phyloP scores from a whole-genome alignment of 83 land plant species.

The Isoetes engelmannii region DNA sequence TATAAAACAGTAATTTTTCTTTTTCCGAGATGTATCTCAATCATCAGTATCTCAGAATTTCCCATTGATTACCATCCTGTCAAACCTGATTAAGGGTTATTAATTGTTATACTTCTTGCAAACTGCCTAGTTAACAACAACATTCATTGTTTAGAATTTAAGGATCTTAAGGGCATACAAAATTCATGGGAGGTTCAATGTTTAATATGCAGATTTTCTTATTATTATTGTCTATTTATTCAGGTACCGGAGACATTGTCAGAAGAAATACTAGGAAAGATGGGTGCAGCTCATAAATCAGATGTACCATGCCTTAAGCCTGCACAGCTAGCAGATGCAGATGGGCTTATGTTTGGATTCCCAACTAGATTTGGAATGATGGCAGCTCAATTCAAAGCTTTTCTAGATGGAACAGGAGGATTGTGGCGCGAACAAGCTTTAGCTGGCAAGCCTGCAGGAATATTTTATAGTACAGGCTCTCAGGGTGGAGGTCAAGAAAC shows the following conservation, averaged over 20 bases:
- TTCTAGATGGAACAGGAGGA: conserved; percentile 68
- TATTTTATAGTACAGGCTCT: conserved; percentile 85
- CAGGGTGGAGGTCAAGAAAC: conserved; percentile 96
- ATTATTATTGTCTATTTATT: no score
- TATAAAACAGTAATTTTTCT: no score
- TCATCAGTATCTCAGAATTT: no score
- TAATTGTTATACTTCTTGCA: no score
- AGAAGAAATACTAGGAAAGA: conserved; percentile 51
- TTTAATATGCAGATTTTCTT: no score
- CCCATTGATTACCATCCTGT: no score
- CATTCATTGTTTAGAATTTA: no score
- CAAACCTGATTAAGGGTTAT: no score
- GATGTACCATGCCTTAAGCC: conserved; percentile 57
- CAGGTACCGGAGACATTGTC: conserved; percentile 91
- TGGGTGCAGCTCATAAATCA: conserved; percentile 74
- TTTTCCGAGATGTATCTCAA: no score
- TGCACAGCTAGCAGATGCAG: conserved; percentile 73
- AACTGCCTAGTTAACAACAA: no score
- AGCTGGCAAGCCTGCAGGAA: conserved; percentile 95
- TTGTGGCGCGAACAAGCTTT: conserved; percentile 66
- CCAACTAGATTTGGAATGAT: conserved; percentile 95
- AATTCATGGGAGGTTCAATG: no score
- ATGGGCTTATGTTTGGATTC: conserved; percentile 87
- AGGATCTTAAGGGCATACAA: no score
- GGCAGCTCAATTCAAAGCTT: conserved; percentile 78